Base-by-base conservation (phyloP, 2,329 filamentous ascomycete species). In the Phialophora macrospora region DNA sequence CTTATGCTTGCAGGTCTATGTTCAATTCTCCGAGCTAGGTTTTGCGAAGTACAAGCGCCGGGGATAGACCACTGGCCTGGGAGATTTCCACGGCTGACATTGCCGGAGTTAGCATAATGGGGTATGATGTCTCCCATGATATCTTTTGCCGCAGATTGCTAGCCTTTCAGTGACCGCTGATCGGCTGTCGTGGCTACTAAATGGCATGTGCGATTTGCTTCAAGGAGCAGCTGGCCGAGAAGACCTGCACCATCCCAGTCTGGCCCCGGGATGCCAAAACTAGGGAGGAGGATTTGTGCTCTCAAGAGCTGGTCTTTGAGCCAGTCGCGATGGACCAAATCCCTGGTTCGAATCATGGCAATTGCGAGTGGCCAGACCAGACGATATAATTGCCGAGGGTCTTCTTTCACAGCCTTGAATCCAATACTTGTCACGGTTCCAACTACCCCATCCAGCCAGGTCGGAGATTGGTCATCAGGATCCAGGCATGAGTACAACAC, bases 291-390 rank as follows among this genome's bases (percentile, higher is more conserved):
- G 28, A 58, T 41, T 28, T 52, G 51, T 20, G 64, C 64, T n/a
- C 49, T 49, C 22, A 58, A 26, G 24, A 78, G 64, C 12, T 76
- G 72, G 26, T 75, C 69, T 20, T 72, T 71, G 0, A 77, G 62
- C 77, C 76, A 78, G 1, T 70, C 70, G 8, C 72, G 75, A 26
- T 77, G 72, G 0, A 68, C 64, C 0, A 60, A 51, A 52, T 77
- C 72, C 1, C 72, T 70, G 0, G 75, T 77, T 54, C 77, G 75
- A 46, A 78, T 73, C 32, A 73, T 51, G 0, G 75, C 76, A 71
- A 77, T 76, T 3, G 77, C 55, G 0, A 78, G 65, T 6, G 76
- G 73, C 75, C 75, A 77, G 41, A 76, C 73, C 11, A 77, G 64
- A 2, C 76, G 73, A 3, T 74, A 73, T 1, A 78, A 52, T 0